These are phyloP conservation scores for Hypoxylon cercidicola DNA, from an alignment of 495 filamentous ascomycete species.

Conservation along the genomic window DNA sequence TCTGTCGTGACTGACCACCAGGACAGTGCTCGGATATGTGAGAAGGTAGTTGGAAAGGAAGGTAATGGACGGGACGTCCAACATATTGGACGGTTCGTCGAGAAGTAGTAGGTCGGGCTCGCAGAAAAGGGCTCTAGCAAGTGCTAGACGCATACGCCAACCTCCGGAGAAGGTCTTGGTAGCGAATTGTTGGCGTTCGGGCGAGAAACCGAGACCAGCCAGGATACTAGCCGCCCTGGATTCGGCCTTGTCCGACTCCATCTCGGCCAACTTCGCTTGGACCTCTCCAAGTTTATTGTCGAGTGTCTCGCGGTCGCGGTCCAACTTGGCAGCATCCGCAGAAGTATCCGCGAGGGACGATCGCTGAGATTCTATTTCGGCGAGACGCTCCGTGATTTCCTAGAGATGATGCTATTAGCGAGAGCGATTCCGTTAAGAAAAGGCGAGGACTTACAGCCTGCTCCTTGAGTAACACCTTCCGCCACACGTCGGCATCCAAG, in stretches of 20 bases:
- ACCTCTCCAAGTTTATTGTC: conserved; percentile 91
- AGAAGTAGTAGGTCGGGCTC: conserved; percentile 96
- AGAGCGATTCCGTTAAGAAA: neutral
- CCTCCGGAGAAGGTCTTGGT: conserved; percentile 99
- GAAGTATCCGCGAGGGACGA: conserved; percentile 85
- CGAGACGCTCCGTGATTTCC: conserved; percentile 85
- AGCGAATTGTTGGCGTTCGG: conserved; percentile 89
- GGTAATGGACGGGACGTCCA: conserved; percentile 99
- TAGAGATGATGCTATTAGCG: conserved; percentile 50
- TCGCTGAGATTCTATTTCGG: conserved; percentile 81
- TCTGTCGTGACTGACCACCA: conserved; percentile 98
- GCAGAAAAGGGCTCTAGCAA: conserved; percentile 96
- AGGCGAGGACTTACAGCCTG: conserved; percentile 71
- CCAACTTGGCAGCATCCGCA: conserved; percentile 82
- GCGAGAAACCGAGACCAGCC: conserved; percentile 95
- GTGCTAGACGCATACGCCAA: conserved; percentile 98
- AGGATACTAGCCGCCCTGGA: conserved; percentile 94
- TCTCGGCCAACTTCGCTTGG: conserved; percentile 91
- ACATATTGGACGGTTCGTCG: conserved; percentile 99
- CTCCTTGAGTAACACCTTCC: conserved; percentile 91
- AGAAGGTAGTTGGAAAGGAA: conserved; percentile 98
- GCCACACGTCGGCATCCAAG: conserved; percentile 97
- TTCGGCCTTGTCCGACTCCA: conserved; percentile 99
- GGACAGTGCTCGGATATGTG: conserved; percentile 89
- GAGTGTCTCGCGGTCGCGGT: conserved; percentile 86